Evolutionary conservation across 768 basidiomycete species (phyloP).

Genomic region (Lentinula raphanica): DNA sequence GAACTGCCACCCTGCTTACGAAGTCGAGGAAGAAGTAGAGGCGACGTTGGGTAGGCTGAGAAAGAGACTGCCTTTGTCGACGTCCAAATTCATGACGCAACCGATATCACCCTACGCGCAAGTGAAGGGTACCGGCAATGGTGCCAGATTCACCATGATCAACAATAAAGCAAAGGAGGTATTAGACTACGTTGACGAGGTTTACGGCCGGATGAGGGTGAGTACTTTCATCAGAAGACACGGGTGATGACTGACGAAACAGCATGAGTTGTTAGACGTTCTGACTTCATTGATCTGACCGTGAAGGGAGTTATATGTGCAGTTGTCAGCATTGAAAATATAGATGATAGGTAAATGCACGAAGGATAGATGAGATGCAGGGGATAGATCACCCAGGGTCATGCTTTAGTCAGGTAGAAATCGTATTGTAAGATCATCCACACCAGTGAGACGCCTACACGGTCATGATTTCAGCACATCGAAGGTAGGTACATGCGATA

Average conservation of each 20-base stretch:
- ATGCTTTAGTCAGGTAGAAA: slow-evolving; percentile 51
- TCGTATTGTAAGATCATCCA: slow-evolving; percentile 88
- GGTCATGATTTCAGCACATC: slow-evolving; percentile 11
- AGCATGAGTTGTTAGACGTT: not conserved
- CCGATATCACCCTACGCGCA: not conserved
- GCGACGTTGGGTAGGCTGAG: not conserved
- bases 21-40: not conserved
- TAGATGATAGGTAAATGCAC: not conserved
- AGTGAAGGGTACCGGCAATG: not conserved
- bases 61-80: not conserved
- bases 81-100: not conserved
- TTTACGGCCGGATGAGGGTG: not conserved
- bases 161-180: not conserved
- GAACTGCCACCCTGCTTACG: not conserved
- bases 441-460: slow-evolving; percentile 56
- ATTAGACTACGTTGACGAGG: not conserved
- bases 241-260: not conserved
- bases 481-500: not conserved
- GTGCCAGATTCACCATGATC: not conserved
- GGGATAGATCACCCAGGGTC: not conserved
- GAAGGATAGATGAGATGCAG: not conserved
- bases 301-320: too few relatives aligned
- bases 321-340: too few relatives aligned
- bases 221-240: not conserved
- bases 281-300: too few relatives aligned